Conservation (phyloP, 2,329 filamentous ascomycete species). For the Xylaria sp. region DNA sequence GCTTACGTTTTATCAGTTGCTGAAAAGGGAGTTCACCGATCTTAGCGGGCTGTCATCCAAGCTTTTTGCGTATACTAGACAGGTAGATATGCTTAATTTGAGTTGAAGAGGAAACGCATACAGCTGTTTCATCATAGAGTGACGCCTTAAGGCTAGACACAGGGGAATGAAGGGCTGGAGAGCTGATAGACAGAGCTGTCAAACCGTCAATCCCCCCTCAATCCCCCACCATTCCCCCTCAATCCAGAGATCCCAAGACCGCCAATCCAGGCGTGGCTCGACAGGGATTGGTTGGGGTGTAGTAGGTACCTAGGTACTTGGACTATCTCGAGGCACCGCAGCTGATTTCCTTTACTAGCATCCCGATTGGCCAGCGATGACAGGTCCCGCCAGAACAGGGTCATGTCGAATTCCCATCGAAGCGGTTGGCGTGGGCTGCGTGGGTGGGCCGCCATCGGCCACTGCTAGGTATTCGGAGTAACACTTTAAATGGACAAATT, state of each 20-base stretch:
- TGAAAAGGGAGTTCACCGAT: neutral
- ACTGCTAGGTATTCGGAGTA: neutral
- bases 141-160: no score
- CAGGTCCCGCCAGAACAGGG: neutral
- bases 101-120: no score
- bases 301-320: no score
- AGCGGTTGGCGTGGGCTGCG: neutral
- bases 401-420: neutral
- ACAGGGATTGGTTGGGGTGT: neutral
- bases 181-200: no score
- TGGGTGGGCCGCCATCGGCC: neutral
- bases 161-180: no score
- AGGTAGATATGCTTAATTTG: no score
- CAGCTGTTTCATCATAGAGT: no score
- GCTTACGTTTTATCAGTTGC: neutral
- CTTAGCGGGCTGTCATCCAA: no score
- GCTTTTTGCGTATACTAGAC: no score
- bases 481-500: neutral
- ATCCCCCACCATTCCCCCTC: neutral
- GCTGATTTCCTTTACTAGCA: neutral
- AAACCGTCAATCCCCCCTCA: no score
- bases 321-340: no score
- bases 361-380: neutral
- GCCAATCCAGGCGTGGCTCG: neutral
- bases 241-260: neutral